Evolutionary conservation across 768 basidiomycete genomes (phyloP), one percentile per base, ranked within the genome.

Genomic region (Tephrocybe sp.): DNA sequence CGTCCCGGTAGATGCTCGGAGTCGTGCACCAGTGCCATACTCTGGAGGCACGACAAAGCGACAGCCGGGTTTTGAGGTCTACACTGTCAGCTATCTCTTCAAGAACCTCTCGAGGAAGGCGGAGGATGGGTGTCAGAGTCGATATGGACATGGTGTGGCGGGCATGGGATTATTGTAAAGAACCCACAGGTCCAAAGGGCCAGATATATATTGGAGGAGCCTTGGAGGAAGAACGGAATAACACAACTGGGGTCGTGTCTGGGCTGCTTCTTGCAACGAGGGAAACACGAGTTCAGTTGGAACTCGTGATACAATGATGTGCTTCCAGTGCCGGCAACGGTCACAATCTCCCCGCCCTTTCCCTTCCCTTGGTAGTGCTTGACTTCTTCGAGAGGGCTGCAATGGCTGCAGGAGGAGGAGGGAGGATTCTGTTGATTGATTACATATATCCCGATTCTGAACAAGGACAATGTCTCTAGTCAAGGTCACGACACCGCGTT

Each of bases 101-200:
- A 41, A 72, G 54, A 23, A 71, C 62, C 50, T 75, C 73, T 40
- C 66, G 38, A 7, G 73, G 72, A 56, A 75, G 65, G 44, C 60
- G 50, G 50, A 48, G 18, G 34, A 58, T 48, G 30, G 25, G 45
- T n/a, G 53, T 32, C 24, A 37, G 43, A 33, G n/a, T n/a, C n/a
- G n/a, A n/a, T n/a, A n/a, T n/a, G n/a, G 49, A 37, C 52, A 58
- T 47, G 42, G n/a, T 49, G 28, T 32, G 28, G 25, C 34, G 56
- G 26, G 45, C 53, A 52, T 51, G 24, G 28, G 40, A 43, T 20
- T 4, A 38, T 36, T 45, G 20, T 10, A 30, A 23, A 30, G 28
- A 30, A 34, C 25, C 17, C 21, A 17, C 28, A 18, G 15, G 34
- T n/a, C 8, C n/a, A 20, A 6, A 6, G 17, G 20, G 4, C 38